Conservation (phyloP, 371 early-diverging fungal genomes). For the Actinomucor elegans region DNA sequence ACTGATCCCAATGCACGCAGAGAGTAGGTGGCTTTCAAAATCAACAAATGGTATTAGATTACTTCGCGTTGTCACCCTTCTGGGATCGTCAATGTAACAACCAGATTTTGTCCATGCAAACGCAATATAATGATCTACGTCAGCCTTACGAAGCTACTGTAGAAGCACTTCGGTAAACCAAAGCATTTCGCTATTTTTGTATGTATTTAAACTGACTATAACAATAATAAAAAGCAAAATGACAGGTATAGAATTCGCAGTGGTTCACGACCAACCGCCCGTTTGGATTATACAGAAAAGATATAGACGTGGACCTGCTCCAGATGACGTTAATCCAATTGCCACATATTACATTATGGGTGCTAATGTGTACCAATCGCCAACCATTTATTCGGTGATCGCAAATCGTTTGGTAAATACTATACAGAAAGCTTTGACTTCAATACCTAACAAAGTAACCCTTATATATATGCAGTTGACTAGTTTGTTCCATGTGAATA, state of each 20-base stretch:
- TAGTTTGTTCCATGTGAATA: conserved; percentile 67
- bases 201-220: too few relatives aligned
- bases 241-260: conserved; percentile 88
- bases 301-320: conserved; percentile 59
- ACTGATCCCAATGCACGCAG: conserved; percentile 10
- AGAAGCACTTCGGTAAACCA: conserved; percentile 62
- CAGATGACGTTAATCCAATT: conserved; percentile 62
- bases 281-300: conserved; percentile 87
- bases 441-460: too few relatives aligned
- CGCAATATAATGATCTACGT: conserved; percentile 86
- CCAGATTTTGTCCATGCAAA: conserved; percentile 96
- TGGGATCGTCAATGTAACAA: conserved; percentile 97
- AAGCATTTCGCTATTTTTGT: too few relatives aligned
- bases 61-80: conserved; percentile 94
- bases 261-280: conserved; percentile 77
- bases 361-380: conserved; percentile 93
- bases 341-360: conserved; percentile 88
- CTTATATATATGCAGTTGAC: conserved; percentile 65
- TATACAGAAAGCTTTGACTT: too few relatives aligned
- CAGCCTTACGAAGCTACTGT: conserved; percentile 53
- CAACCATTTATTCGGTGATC: conserved; percentile 79
- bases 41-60: conserved; percentile 89
- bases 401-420: conserved; percentile 77
- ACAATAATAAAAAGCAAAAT: conserved; percentile 80
- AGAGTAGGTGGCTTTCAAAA: conserved; percentile 68